phyloP scores from a whole-genome alignment of 148 eudicot genomes.

The Polygonum maritimum region DNA sequence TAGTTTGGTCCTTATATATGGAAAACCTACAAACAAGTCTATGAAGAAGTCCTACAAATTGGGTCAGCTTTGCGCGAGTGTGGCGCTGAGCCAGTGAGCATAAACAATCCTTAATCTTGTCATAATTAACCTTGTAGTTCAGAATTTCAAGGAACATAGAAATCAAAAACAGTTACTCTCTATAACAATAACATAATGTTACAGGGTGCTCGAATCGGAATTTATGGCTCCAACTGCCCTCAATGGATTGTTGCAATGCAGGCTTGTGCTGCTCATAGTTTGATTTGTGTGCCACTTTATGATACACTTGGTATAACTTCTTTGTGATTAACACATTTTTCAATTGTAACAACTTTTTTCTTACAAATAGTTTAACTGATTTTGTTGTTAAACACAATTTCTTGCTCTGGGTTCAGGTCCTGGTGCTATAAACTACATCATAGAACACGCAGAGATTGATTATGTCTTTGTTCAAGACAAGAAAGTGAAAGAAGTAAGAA shows the following conservation, averaged over 20 bases:
- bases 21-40: constrained; percentile 86
- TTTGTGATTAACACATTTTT: not conserved
- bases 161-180: not conserved
- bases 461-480: constrained; percentile 70
- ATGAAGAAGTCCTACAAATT: constrained; percentile 50
- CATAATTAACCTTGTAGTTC: not conserved
- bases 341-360: not conserved
- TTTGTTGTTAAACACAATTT: not conserved
- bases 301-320: constrained; percentile 71
- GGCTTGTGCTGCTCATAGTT: constrained; percentile 89
- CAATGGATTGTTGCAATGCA: constrained; percentile 96
- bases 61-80: constrained; percentile 78
- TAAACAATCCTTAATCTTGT: not conserved
- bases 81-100: constrained; percentile 80
- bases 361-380: not conserved
- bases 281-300: constrained; percentile 92
- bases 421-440: constrained; percentile 66
- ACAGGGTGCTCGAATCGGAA: constrained; percentile 81
- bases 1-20: constrained; percentile 84
- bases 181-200: no score
- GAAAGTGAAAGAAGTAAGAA: constrained; percentile 65
- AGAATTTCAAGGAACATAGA: not conserved
- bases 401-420: constrained; percentile 38
- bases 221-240: constrained; percentile 95
- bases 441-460: constrained; percentile 93